Conservation (phyloP, 2,329 filamentous ascomycete species). For the Fusarium neocosmosporiellum region DNA sequence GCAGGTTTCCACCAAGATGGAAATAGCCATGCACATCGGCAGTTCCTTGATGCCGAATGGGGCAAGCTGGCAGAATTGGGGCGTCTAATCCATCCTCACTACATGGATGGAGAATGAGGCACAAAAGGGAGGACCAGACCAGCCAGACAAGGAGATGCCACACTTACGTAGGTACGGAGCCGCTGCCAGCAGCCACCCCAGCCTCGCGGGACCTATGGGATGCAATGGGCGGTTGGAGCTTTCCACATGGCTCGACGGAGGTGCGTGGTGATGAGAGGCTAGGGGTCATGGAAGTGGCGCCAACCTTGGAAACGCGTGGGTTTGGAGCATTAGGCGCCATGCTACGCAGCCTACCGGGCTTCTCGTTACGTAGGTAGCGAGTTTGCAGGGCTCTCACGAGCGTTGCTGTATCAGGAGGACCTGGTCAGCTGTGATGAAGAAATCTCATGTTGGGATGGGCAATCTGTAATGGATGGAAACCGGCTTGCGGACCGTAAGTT, state of each 20-base stretch:
- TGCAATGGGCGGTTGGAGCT: slow-evolving; percentile 10
- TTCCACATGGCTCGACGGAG: slow-evolving; percentile 36
- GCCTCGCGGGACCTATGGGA: slow-evolving; percentile 34
- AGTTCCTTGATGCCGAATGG: slow-evolving; percentile 28
- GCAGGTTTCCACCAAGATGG: background rate
- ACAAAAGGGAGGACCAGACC: background rate
- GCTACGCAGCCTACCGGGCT: background rate
- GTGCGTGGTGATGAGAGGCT: slow-evolving; percentile 17
- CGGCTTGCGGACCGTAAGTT: slow-evolving; percentile 26
- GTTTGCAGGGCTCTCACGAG: slow-evolving; percentile 19
- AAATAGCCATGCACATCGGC: slow-evolving; percentile 16
- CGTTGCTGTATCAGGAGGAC: slow-evolving; percentile 2
- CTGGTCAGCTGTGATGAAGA: slow-evolving; percentile 3
- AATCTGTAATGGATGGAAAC: slow-evolving; percentile 17
- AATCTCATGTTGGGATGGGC: slow-evolving; percentile 19
- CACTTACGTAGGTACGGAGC: slow-evolving; percentile 38
- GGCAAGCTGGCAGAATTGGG: slow-evolving; percentile 14
- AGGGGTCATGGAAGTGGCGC: slow-evolving; percentile 19
- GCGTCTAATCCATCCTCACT: slow-evolving; percentile 9
- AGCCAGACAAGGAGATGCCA: slow-evolving; percentile 2
- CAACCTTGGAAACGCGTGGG: slow-evolving; percentile 16
- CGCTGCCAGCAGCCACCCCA: slow-evolving; percentile 37
- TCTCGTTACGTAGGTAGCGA: slow-evolving; percentile 2
- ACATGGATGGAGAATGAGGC: slow-evolving; percentile 16
- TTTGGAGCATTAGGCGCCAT: slow-evolving; percentile 23